Percentiles rank a stretch among this genome's conserved stretches.
Evolutionary conservation across 2,329 filamentous ascomycete genomes (phyloP).

Genomic region (Boeremia exigua): DNA sequence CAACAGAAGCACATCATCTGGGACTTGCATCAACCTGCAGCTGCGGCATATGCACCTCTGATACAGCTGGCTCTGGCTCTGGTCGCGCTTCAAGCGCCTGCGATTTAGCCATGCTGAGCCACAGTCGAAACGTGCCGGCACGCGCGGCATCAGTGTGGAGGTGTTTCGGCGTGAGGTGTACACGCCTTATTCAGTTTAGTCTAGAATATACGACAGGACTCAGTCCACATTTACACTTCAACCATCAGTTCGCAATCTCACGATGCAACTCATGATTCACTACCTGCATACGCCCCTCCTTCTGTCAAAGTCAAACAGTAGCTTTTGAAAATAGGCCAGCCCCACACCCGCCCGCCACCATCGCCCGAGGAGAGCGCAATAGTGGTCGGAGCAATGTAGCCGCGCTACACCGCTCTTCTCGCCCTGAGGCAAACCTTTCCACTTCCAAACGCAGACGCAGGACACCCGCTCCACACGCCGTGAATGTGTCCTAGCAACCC

Average conservation of each 20-base stretch:
- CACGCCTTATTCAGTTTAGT: conserved; percentile 5
- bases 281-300: conserved; percentile 10
- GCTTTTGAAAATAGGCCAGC: conserved; percentile 2
- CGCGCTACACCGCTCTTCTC: conserved; percentile 19
- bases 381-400: conserved; percentile 7
- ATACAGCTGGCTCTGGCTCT: not conserved
- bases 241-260: conserved; percentile 9
- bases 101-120: not conserved
- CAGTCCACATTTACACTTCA: conserved; percentile 19
- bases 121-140: not conserved
- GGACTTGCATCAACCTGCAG: conserved; percentile 9
- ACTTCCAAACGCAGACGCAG: conserved; percentile 6
- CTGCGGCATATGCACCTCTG: not conserved
- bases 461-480: not conserved
- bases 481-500: conserved; percentile 3
- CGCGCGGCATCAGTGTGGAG: conserved; percentile 1
- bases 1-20: conserved; percentile 9
- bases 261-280: conserved; percentile 16
- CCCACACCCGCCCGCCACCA: conserved; percentile 12
- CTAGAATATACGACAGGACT: conserved; percentile 14
- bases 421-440: conserved; percentile 7
- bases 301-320: conserved; percentile 10
- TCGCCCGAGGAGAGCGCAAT: conserved; percentile 2
- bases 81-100: conserved; percentile 1
- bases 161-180: conserved; percentile 8